Evolutionary conservation across 176 grass and related monocot species (phyloP), one percentile per base, ranked within the genome.

Genomic region (Eleusine indica): DNA sequence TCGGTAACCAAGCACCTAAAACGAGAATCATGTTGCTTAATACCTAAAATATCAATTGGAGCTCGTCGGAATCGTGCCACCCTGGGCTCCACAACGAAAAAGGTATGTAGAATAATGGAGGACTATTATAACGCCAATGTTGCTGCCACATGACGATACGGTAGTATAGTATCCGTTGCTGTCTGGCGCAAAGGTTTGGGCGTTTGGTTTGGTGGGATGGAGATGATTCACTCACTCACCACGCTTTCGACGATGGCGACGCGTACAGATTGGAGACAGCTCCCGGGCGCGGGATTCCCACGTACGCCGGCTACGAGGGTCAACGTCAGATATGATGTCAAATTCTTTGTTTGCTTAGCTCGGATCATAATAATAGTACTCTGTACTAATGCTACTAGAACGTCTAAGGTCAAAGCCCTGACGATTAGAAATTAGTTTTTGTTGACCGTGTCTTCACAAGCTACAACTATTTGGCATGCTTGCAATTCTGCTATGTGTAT

Each of bases 21-120:
- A 64, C 10, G 61, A 64, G 61, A 64, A 64, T 11, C 61, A 64
- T 64, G 61, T 64, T 64, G 61, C 61, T 64, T 14, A 62, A 64
- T 64, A 30, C 22, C 61, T 64, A 30, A 30, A 64, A 64, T 64
- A 64, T 14, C 10, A 30, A 1, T 13, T 14, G 61, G 61, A 64
- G 2, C 61, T 64, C 9, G 56, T 58, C 56, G 56, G 19, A 9
- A 58, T 28, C 58, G 58, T 28, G 58, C 58, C 9, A 22, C 22
- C 7, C 58, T 62, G 58, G 56, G 58, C 58, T 62, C 58, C 61
- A 64, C 61, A 64, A 64, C 61, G 10, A 14, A 29, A 30, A 64
- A n/a, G 54, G 19, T 21, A 21, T 8, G 54, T 44, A 49, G 46
- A 15, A 47, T 73, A 48, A 28, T 22, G 21, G 40, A 41, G 14